Evolutionary conservation across 2,329 filamentous ascomycete genomes (phyloP).

Genomic region (Aureobasidium leucospermi): DNA sequence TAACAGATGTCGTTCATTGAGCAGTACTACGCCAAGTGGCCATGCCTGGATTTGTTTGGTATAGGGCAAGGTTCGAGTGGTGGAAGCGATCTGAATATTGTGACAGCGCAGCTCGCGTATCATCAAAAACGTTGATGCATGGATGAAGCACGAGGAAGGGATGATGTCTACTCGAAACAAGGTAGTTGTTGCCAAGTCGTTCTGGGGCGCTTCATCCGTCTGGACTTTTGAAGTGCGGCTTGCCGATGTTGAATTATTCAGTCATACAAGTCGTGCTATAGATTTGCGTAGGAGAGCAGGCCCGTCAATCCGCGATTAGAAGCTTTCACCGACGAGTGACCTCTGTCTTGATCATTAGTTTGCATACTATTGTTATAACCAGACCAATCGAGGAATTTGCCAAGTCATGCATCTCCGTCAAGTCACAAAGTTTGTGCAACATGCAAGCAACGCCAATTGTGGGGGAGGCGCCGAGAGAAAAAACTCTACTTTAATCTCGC

Average conservation of each 20-base stretch:
- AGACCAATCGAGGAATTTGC: not conserved
- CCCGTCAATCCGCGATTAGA: not conserved
- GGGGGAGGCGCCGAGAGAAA: not conserved
- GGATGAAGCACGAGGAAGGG: not conserved
- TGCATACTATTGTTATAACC: not conserved
- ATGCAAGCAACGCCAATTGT: conserved; percentile 2
- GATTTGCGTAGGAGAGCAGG: not conserved
- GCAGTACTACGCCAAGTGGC: not conserved
- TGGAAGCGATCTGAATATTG: not conserved
- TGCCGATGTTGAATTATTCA: not conserved
- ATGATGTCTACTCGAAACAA: conserved; percentile 10
- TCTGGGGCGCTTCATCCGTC: not conserved
- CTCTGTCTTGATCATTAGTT: not conserved
- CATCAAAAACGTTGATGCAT: not conserved
- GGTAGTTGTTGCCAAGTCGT: conserved; percentile 1
- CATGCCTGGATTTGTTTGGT: not conserved
- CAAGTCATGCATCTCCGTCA: not conserved
- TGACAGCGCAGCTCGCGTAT: conserved; percentile 3
- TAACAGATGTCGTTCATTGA: not conserved
- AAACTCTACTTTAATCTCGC: not conserved
- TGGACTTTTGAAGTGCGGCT: not conserved
- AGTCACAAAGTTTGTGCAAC: not conserved
- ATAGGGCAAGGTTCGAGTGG: not conserved
- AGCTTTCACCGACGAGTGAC: not conserved
- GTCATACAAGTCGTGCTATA: no score